Base-by-base conservation (phyloP, 192 early-diverging fungal species). In the Podila epigama region DNA sequence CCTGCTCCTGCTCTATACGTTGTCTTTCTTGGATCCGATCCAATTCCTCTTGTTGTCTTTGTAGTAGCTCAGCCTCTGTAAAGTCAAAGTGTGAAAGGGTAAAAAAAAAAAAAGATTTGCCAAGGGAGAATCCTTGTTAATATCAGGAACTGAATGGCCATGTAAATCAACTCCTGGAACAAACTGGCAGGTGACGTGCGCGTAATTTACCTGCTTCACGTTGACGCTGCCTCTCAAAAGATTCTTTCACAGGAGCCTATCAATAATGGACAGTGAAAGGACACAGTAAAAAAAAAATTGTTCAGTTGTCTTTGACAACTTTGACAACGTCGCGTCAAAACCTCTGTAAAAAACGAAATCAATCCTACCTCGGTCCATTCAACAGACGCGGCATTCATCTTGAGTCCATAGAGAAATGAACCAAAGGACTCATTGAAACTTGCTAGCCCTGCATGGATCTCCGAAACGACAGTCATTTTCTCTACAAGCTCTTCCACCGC, bases 371-470 rank as follows among this genome's bases (percentile, higher is more conserved):
- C 66, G 10, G 66, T 63, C 73, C 73, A 77, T 12, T 77, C 66
- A n/a, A 77, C 39, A 16, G 67, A 64, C 3, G 51, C 54, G 6
- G 60, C 66, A 48, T 58, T 68, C 61, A 77, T 68, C 40, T 77
- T 68, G 29, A 77, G 73, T 3, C 73, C 73, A 33, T 77, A 77
- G 10, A 77, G 61, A 29, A 77, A 60, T 36, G 73, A 55, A 3
- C 73, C 73, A 68, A 77, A 77, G 25, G 73, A 68, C 13, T 77
- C 73, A 27, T 77, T 77, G 48, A 77, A 77, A n/a, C 63, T 50
- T 16, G 73, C 73, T 6, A 77, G 66, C 7, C 73, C 66, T 13
- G 60, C 54, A 44, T 77, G 73, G 27, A 77, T 77, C 22, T 77
- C 73, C 1, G 66, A 59, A 2, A 77, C 73, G 25, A 64, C 65